A percentile compares a stretch with the other conserved stretches of the same genome.
These are phyloP conservation scores for Termitomyces sp. DNA, from an alignment of 768 basidiomycete genomes.

Conservation along the genomic window DNA sequence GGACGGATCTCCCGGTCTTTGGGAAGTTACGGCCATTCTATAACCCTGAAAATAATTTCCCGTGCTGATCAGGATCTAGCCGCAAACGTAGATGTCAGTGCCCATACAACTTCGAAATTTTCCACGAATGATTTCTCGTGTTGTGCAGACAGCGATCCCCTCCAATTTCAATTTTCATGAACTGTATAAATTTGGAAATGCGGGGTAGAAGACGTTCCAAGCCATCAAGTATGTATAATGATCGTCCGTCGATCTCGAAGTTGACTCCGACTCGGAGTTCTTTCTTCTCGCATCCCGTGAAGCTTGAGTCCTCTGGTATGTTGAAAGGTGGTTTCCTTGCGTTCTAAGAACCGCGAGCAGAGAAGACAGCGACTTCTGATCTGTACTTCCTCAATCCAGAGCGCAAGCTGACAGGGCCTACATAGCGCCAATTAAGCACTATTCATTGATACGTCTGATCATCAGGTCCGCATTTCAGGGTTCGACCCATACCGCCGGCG, in stretches of 20 bases:
- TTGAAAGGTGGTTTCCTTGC: neutral
- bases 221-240: neutral
- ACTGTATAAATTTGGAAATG: neutral
- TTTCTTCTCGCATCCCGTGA: neutral
- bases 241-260: neutral
- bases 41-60: neutral
- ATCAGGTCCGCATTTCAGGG: neutral
- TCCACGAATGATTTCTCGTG: neutral
- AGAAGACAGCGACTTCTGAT: neutral
- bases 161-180: neutral
- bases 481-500: neutral
- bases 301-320: slow-evolving; percentile 2
- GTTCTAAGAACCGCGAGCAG: neutral
- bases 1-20: neutral
- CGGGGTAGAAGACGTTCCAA: neutral
- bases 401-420: neutral
- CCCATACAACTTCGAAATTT: too few species aligned
- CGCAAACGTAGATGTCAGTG: too few species aligned
- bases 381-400: neutral
- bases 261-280: slow-evolving; percentile 5
- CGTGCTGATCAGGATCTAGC: neutral
- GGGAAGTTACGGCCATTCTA: neutral
- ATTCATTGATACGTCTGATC: neutral
- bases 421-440: neutral
- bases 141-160: neutral